A percentile compares a stretch with the other conserved stretches of the same genome.
Conservation (phyloP, 208 protist genomes). For the Endotrypanum monterogeii region DNA sequence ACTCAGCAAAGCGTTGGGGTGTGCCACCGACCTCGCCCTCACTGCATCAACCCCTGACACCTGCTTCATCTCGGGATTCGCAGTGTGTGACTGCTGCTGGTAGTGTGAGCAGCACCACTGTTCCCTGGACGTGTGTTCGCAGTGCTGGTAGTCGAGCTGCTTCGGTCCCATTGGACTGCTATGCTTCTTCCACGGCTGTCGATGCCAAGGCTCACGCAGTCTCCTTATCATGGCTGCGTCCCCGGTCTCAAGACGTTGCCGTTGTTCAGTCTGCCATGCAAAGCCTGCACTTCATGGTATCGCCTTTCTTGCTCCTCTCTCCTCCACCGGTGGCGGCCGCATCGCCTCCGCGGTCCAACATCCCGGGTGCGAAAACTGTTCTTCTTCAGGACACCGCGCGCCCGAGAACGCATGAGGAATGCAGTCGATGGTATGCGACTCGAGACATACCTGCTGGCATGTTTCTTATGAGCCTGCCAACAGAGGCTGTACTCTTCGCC, state of each 20-base stretch:
- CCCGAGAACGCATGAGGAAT: slow-evolving; percentile 20
- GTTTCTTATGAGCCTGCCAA: slow-evolving; percentile 76
- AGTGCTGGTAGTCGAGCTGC: background rate
- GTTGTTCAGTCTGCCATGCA: slow-evolving; percentile 49
- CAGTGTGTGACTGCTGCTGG: background rate
- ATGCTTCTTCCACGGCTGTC: background rate
- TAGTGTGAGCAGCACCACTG: background rate
- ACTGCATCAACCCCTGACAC: background rate
- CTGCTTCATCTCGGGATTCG: background rate
- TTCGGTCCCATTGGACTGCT: background rate
- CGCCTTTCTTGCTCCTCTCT: slow-evolving; percentile 67
- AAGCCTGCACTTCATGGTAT: slow-evolving; percentile 54
- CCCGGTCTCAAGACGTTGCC: slow-evolving; percentile 43
- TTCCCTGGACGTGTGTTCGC: slow-evolving; percentile 21
- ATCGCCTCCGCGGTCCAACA: background rate
- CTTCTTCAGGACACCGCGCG: slow-evolving; percentile 2
- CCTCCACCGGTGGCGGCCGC: slow-evolving; percentile 14
- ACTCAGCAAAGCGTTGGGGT: slow-evolving; percentile 39
- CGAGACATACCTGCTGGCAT: slow-evolving; percentile 64
- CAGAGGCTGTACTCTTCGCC: slow-evolving; percentile 71
- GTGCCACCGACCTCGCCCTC: background rate
- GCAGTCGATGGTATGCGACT: slow-evolving; percentile 72
- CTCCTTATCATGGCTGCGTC: slow-evolving; percentile 31
- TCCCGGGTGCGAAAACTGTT: background rate
- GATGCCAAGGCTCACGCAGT: background rate